Conservation (phyloP, 164 flowering plant genomes). For the Umbilicus rupestris region DNA sequence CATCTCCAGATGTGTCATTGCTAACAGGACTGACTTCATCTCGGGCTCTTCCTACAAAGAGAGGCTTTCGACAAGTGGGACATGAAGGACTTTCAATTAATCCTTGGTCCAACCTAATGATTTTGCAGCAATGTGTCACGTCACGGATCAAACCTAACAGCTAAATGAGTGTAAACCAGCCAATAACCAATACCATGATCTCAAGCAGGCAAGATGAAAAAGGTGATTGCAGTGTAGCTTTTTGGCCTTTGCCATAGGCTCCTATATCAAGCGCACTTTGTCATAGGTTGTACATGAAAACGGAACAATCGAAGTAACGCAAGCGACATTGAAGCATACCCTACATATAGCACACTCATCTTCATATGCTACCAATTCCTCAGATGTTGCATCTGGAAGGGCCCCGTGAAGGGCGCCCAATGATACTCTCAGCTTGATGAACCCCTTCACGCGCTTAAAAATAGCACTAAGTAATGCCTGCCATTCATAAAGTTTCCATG, state of each 20-base stretch:
- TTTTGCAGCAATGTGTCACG: constrained; percentile 10
- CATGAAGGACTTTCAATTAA: constrained; percentile 65
- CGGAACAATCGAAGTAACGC: constrained; percentile 5
- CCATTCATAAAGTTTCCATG: constrained; percentile 1
- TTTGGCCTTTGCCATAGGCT: constrained; percentile 98
- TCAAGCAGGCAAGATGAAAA: constrained; percentile 91
- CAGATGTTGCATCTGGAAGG: constrained; percentile 89
- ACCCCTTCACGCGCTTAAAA: constrained; percentile 67
- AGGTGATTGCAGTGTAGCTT: constrained; percentile 86
- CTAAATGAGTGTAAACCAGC: background rate
- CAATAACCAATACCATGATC: constrained; percentile 68
- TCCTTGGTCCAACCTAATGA: constrained; percentile 92
- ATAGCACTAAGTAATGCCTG: constrained; percentile 86
- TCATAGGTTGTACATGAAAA: background rate
- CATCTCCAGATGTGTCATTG: constrained; percentile 48
- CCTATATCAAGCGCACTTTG: constrained; percentile 38
- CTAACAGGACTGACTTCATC: constrained; percentile 23
- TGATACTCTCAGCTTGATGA: constrained; percentile 60
- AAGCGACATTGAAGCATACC: constrained; percentile 34
- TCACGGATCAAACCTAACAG: background rate
- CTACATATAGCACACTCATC: constrained; percentile 98
- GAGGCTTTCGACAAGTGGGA: constrained; percentile 97
- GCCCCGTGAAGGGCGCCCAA: constrained; percentile 80
- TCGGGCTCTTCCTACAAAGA: constrained; percentile 45
- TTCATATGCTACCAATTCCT: constrained; percentile 74